phyloP scores from a whole-genome alignment of 1,284 basidiomycete species.

The Leccinum griseonigrum region DNA sequence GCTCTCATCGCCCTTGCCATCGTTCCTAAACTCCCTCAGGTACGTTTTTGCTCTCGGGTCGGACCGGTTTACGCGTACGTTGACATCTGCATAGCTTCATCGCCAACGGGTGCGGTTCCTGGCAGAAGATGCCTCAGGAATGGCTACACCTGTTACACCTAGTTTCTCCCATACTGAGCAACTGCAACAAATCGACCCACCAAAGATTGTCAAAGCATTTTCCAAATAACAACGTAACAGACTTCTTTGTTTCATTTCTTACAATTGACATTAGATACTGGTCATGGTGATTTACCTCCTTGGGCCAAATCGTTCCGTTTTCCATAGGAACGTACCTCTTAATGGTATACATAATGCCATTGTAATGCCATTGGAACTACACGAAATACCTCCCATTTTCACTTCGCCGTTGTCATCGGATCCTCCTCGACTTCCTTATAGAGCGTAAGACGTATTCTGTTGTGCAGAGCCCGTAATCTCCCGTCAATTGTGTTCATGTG shows the following conservation, averaged over 20 bases:
- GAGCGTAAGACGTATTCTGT: constrained; percentile 68
- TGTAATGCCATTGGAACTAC: constrained; percentile 29
- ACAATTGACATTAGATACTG: constrained; percentile 19
- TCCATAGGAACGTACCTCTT: constrained; percentile 29
- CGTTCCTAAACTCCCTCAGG: constrained; percentile 94
- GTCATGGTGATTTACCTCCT: constrained; percentile 12
- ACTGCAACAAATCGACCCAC: constrained; percentile 18
- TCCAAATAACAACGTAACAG: constrained; percentile 29
- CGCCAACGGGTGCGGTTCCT: constrained; percentile 77
- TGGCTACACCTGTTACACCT: constrained; percentile 62
- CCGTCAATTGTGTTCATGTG: constrained; percentile 6
- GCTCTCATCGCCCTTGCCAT: constrained; percentile 78
- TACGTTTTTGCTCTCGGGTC: constrained; percentile 33
- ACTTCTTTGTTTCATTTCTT: constrained; percentile 10
- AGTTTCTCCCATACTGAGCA: constrained; percentile 42
- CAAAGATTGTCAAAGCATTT: constrained; percentile 37
- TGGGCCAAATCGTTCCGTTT: constrained; percentile 14
- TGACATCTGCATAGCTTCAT: constrained; percentile 55
- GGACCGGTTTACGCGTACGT: constrained; percentile 8
- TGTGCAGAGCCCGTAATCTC: constrained; percentile 1
- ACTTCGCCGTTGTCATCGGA: constrained; percentile 8
- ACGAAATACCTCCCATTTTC: constrained; percentile 13
- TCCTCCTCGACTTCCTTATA: constrained; percentile 49
- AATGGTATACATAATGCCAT: constrained; percentile 36
- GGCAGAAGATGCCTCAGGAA: constrained; percentile 55